Evolutionary conservation across 176 grass and related monocot genomes (phyloP).

Genomic region (Urochloa ruziziensis): DNA sequence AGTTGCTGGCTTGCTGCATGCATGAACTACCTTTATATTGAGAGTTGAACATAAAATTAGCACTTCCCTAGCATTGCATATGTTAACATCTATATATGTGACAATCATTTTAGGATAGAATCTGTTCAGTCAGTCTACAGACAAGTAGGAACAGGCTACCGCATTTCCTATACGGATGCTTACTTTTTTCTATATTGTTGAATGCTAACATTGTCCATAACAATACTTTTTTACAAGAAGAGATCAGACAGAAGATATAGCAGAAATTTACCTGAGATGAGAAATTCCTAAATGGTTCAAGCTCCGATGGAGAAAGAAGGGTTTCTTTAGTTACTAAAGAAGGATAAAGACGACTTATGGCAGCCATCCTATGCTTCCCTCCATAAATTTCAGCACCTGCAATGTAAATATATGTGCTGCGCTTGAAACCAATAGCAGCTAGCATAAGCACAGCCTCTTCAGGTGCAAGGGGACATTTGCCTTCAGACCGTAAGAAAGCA

Average conservation of each 20-base stretch:
- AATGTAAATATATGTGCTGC: slow-evolving; percentile 75
- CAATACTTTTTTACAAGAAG: slow-evolving; percentile 2
- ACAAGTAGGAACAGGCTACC: background rate
- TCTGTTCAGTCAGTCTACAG: background rate
- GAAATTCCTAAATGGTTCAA: slow-evolving; percentile 86
- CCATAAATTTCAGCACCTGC: slow-evolving; percentile 97
- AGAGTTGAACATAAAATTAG: background rate
- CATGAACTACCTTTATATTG: background rate
- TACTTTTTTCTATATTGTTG: background rate
- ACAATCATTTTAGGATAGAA: background rate
- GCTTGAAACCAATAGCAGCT: slow-evolving; percentile 90
- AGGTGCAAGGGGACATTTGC: slow-evolving; percentile 92
- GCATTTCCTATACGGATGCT: background rate
- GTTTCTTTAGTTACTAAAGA: slow-evolving; percentile 90
- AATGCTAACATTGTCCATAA: background rate
- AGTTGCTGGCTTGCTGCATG: background rate
- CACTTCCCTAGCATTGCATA: background rate
- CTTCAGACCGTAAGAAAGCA: slow-evolving; percentile 79
- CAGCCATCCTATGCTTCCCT: slow-evolving; percentile 81
- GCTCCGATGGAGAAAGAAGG: slow-evolving; percentile 71
- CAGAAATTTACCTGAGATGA: slow-evolving; percentile 79
- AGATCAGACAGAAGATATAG: slow-evolving; percentile 10
- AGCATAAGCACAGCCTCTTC: slow-evolving; percentile 99
- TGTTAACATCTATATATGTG: background rate
- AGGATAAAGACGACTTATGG: slow-evolving; percentile 87